phyloP scores from a whole-genome alignment of 176 grass and related monocot species.

The Neostapfia colusana region DNA sequence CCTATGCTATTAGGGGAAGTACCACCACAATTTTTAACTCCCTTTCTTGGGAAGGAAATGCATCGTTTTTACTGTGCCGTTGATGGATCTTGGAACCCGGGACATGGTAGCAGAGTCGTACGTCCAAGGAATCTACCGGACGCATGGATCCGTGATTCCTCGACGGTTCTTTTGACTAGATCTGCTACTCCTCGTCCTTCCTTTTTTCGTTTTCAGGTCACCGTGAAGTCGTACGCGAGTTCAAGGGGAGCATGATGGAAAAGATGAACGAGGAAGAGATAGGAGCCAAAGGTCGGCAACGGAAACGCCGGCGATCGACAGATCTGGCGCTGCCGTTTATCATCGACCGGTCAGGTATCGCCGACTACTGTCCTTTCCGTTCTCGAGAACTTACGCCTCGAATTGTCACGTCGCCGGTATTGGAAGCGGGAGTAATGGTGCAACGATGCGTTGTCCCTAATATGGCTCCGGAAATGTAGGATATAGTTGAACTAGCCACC shows the following conservation, averaged over 20 bases:
- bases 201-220: slow-evolving; percentile 26
- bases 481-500: slow-evolving; percentile 29
- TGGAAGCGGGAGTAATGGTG: slow-evolving; percentile 39
- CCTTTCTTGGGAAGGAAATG: slow-evolving; percentile 36
- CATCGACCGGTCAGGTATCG: slow-evolving; percentile 40
- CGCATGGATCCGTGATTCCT: slow-evolving; percentile 21
- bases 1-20: slow-evolving; percentile 18
- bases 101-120: background rate
- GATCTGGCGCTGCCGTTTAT: slow-evolving; percentile 40
- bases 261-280: background rate
- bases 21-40: slow-evolving; percentile 26
- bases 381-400: slow-evolving; percentile 38
- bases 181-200: slow-evolving; percentile 25
- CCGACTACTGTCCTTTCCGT: slow-evolving; percentile 23
- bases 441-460: slow-evolving; percentile 35
- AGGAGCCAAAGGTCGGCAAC: background rate
- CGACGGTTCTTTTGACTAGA: slow-evolving; percentile 11
- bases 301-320: background rate
- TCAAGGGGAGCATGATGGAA: background rate
- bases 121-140: slow-evolving; percentile 30
- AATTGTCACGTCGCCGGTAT: slow-evolving; percentile 24
- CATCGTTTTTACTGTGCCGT: slow-evolving; percentile 36
- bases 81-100: slow-evolving; percentile 31
- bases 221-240: background rate
- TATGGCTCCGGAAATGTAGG: slow-evolving; percentile 38